Conservation (phyloP, 768 basidiomycete genomes). For the Lentinula sp. region DNA sequence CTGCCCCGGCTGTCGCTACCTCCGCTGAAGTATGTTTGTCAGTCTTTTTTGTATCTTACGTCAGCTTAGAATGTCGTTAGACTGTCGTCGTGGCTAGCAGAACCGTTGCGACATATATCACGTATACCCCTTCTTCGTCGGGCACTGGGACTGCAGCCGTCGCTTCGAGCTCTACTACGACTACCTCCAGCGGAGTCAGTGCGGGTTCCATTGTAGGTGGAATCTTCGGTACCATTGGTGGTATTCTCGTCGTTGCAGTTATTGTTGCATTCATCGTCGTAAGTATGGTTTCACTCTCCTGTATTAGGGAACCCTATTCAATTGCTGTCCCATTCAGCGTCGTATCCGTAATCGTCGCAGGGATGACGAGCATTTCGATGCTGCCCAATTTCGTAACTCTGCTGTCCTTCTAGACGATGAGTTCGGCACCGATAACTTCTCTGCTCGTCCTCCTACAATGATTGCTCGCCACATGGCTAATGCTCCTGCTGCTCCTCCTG, state of each 20-base stretch:
- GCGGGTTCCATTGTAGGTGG: slow-evolving; percentile 1
- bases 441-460: slow-evolving; percentile 8
- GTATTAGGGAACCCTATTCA: not conserved
- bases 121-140: slow-evolving; percentile 1
- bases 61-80: not conserved
- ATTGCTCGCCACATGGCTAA: slow-evolving; percentile 7
- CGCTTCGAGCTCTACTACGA: not conserved
- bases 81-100: not conserved
- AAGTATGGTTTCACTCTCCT: not conserved
- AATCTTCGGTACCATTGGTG: slow-evolving; percentile 4
- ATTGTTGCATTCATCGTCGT: slow-evolving; percentile 4
- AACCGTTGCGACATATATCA: not conserved
- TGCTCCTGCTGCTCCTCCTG: slow-evolving; percentile 3
- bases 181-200: not conserved
- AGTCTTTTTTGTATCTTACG: not conserved
- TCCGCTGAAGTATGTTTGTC: not conserved
- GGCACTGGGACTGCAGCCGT: not conserved
- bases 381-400: slow-evolving; percentile 2
- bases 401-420: slow-evolving; percentile 5
- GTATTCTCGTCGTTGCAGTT: slow-evolving; percentile 1
- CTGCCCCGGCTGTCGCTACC: not conserved
- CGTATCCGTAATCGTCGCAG: not conserved
- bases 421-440: slow-evolving; percentile 3
- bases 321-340: not conserved
- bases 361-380: slow-evolving; percentile 3